phyloP scores from a whole-genome alignment of 2,329 filamentous ascomycete genomes.

The Epichloe elymi region DNA sequence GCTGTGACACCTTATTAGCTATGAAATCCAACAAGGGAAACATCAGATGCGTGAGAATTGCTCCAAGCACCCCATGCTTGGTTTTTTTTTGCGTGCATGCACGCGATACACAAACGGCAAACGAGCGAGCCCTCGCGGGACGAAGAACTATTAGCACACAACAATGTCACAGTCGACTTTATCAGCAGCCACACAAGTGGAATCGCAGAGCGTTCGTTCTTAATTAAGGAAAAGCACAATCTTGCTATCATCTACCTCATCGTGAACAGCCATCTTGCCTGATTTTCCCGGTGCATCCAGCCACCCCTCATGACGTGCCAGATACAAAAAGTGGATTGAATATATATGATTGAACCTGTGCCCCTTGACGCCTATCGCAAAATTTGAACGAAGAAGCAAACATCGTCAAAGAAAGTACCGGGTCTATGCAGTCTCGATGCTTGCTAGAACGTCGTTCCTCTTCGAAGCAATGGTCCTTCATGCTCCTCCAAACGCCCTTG shows the following conservation, averaged over 20 bases:
- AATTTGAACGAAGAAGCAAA: slow-evolving; percentile 7
- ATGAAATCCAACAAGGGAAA: neutral
- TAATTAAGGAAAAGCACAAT: neutral
- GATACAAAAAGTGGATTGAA: neutral
- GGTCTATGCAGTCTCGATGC: neutral
- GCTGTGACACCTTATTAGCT: no score
- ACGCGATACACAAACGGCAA: no score
- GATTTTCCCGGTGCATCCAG: neutral
- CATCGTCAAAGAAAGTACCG: slow-evolving; percentile 9
- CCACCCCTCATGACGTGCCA: neutral
- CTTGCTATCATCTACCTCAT: neutral
- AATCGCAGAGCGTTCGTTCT: no score
- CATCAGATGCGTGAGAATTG: neutral
- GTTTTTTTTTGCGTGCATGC: no score
- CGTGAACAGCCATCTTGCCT: neutral
- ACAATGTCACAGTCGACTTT: neutral
- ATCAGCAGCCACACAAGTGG: neutral
- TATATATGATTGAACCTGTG: neutral
- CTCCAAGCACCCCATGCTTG: no score
- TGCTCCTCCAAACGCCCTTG: slow-evolving; percentile 17
- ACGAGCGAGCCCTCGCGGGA: no score
- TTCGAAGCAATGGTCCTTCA: slow-evolving; percentile 11
- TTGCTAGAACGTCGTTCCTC: slow-evolving; percentile 5
- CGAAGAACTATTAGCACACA: no score
- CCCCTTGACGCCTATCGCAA: slow-evolving; percentile 5